Evolutionary conservation across 495 filamentous ascomycete genomes (phyloP).

Genomic region (Achaetomiella virescens): DNA sequence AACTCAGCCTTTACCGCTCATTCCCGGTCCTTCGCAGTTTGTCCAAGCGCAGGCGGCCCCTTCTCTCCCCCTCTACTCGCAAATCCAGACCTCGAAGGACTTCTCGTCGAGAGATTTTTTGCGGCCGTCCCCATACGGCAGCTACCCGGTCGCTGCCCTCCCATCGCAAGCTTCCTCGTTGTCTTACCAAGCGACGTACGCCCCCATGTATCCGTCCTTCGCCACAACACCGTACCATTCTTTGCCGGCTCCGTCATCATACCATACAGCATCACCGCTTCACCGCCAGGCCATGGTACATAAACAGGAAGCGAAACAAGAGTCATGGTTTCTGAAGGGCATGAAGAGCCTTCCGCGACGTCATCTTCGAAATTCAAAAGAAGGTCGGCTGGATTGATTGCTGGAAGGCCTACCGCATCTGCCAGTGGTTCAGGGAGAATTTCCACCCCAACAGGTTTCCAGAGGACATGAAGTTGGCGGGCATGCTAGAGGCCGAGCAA

Average conservation of each 20-base stretch:
- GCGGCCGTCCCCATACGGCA: conserved; percentile 7
- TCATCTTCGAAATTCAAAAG: conserved; percentile 6
- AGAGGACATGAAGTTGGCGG: conserved; percentile 12
- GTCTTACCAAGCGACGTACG: conserved; percentile 10
- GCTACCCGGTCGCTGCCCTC: conserved; percentile 8
- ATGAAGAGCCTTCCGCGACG: background rate
- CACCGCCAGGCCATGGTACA: background rate
- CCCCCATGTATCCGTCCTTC: conserved; percentile 10
- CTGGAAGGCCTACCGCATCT: conserved; percentile 2
- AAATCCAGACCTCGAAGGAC: conserved; percentile 3
- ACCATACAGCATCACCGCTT: background rate
- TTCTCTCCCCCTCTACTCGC: conserved; percentile 13
- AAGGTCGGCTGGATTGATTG: conserved; percentile 16
- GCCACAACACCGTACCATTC: conserved; percentile 6
- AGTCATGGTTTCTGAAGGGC: background rate
- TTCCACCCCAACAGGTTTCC: conserved; percentile 13
- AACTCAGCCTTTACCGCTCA: background rate
- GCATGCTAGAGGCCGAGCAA: conserved; percentile 20
- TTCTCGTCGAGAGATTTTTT: conserved; percentile 9
- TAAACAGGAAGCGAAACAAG: background rate
- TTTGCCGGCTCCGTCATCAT: background rate
- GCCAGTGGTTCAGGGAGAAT: conserved; percentile 12
- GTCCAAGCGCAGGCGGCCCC: conserved; percentile 13
- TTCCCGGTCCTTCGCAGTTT: conserved; percentile 17
- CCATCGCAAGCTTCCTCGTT: conserved; percentile 12